A percentile compares a stretch with the other conserved stretches of the same genome.
Evolutionary conservation across 768 basidiomycete genomes (phyloP).

Genomic region (Boletus rubropictus): DNA sequence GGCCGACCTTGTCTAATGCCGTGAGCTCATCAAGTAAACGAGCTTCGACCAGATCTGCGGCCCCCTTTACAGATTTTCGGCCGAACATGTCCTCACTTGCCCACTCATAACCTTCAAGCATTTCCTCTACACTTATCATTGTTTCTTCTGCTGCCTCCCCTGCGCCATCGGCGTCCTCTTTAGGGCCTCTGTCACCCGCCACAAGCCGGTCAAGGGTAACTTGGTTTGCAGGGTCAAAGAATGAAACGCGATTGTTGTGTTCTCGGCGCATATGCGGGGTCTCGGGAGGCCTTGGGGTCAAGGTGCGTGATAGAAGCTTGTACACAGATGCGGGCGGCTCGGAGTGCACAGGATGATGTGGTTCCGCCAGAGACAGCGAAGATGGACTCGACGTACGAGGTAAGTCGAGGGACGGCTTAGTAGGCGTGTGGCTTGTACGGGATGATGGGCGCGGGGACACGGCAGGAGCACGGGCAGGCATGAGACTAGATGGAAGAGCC

Average conservation of each 20-base stretch:
- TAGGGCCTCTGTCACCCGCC: conserved; percentile 37
- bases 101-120: conserved; percentile 99
- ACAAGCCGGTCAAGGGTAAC: conserved; percentile 66
- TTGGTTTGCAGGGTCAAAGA: conserved; percentile 78
- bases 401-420: conserved; percentile 18
- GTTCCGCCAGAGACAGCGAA: conserved; percentile 5
- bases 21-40: conserved; percentile 82
- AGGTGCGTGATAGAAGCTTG: conserved; percentile 25
- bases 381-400: conserved; percentile 17
- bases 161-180: conserved; percentile 51
- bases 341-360: conserved; percentile 14
- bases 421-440: conserved; percentile 7
- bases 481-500: conserved; percentile 21
- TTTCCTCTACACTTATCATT: conserved; percentile 91
- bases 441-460: conserved; percentile 23
- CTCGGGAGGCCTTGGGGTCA: conserved; percentile 31
- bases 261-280: conserved; percentile 38
- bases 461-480: conserved; percentile 20
- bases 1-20: conserved; percentile 83
- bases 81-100: conserved; percentile 73
- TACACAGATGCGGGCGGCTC: conserved; percentile 16
- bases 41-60: conserved; percentile 89
- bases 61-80: conserved; percentile 57
- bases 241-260: conserved; percentile 72
- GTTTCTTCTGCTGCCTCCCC: conserved; percentile 77